Conservation (phyloP, 139 green algal species). For the Picochlorum costavermella region DNA sequence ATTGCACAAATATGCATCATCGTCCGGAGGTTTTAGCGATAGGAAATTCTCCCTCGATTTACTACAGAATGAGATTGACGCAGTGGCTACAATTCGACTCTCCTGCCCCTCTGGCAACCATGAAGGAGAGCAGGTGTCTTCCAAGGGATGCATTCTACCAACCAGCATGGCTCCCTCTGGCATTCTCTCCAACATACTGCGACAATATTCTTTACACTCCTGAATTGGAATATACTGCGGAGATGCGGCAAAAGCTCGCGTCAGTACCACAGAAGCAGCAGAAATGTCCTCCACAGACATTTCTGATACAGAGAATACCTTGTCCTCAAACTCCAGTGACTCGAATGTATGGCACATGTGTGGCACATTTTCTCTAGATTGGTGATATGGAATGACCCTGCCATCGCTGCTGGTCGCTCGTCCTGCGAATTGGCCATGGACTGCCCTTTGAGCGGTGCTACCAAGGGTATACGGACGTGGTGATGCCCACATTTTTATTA, state of each 20-base stretch:
- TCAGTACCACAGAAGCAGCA: conserved; percentile 1
- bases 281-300: background rate
- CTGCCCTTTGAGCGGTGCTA: no score
- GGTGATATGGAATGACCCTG: no score
- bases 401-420: no score
- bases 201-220: background rate
- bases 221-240: background rate
- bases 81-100: conserved; percentile 4
- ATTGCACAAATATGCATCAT: conserved; percentile 17
- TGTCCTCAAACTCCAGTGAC: background rate
- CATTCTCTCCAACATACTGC: background rate
- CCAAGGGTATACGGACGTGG: background rate
- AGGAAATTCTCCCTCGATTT: conserved; percentile 10
- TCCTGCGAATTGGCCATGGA: no score
- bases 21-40: conserved; percentile 5
- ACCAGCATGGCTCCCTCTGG: conserved; percentile 2
- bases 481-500: conserved; percentile 1
- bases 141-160: background rate
- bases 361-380: no score
- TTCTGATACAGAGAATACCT: background rate
- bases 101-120: conserved; percentile 3
- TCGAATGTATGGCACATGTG: no score
- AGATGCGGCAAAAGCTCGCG: background rate
- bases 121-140: background rate
- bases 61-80: background rate